Conservation (phyloP, 2,329 filamentous ascomycete species). For the Aspergillus neotritici region DNA sequence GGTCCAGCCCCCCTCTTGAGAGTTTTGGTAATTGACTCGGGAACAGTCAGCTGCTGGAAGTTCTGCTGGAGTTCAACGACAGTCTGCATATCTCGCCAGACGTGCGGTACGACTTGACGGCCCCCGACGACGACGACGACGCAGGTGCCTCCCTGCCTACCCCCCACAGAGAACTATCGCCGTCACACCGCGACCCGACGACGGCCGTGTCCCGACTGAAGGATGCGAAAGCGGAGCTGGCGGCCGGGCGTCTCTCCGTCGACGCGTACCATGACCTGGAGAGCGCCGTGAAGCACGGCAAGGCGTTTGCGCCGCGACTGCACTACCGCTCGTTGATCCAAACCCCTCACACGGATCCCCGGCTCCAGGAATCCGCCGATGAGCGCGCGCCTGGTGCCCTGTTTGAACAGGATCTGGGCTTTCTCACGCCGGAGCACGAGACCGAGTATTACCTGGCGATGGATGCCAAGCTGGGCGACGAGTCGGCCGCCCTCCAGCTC, state of each 20-base stretch:
- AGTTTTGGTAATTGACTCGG: constrained; percentile 7
- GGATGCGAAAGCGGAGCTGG: constrained; percentile 35
- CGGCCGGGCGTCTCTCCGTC: constrained; percentile 31
- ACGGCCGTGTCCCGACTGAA: constrained; percentile 32
- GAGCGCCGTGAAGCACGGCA: constrained; percentile 33
- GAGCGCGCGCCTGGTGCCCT: constrained; percentile 14
- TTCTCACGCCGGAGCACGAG: constrained; percentile 41
- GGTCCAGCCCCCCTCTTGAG: not conserved
- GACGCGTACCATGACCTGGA: constrained; percentile 37
- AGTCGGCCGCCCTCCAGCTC: constrained; percentile 50
- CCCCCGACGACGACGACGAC: constrained; percentile 32
- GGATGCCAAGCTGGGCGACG: constrained; percentile 38
- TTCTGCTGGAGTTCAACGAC: constrained; percentile 85
- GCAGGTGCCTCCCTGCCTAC: constrained; percentile 43
- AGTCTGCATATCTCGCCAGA: constrained; percentile 69
- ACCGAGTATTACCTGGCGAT: constrained; percentile 38
- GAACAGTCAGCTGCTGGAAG: constrained; percentile 73
- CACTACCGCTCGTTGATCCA: constrained; percentile 30
- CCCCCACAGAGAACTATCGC: constrained; percentile 35
- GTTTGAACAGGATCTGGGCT: constrained; percentile 35
- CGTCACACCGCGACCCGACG: constrained; percentile 27
- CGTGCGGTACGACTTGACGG: constrained; percentile 66
- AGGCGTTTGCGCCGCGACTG: constrained; percentile 33
- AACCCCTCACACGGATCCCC: constrained; percentile 24
- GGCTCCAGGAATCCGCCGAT: constrained; percentile 8